These are phyloP conservation scores for Nakazawaea molendinolei DNA, from an alignment of 805 yeast species.

Conservation along the genomic window DNA sequence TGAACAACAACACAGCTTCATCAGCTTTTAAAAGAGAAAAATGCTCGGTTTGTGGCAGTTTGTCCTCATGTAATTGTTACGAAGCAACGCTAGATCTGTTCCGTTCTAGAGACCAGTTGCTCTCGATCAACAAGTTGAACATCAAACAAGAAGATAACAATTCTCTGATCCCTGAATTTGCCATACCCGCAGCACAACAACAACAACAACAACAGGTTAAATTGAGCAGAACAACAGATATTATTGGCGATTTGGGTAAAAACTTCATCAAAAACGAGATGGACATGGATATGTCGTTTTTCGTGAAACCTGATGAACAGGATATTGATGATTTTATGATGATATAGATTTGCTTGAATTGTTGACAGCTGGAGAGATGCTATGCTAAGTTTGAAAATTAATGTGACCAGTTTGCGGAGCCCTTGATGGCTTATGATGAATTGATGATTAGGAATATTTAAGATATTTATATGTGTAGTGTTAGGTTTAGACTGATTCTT, in stretches of 20 bases:
- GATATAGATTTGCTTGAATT: slow-evolving; percentile 5
- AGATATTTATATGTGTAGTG: too few species aligned
- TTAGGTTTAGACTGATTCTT: too few species aligned
- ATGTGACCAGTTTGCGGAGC: too few species aligned
- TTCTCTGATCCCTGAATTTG: not conserved
- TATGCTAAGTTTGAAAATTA: too few species aligned
- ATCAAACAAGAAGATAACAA: not conserved
- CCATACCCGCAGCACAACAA: not conserved
- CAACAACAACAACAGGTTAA: not conserved
- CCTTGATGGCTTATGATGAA: too few species aligned
- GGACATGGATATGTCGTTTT: slow-evolving; percentile 12
- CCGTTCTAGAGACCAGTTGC: not conserved
- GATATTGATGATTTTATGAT: slow-evolving; percentile 11
- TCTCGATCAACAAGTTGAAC: not conserved
- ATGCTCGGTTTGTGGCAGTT: slow-evolving; percentile 6
- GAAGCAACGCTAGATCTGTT: slow-evolving; percentile 4
- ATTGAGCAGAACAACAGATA: slow-evolving; percentile 9
- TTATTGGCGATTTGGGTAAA: slow-evolving; percentile 8
- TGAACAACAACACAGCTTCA: not conserved
- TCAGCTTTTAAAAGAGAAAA: not conserved
- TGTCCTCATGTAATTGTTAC: slow-evolving; percentile 7
- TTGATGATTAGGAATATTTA: too few species aligned
- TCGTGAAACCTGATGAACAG: slow-evolving; percentile 7
- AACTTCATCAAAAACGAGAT: slow-evolving; percentile 11
- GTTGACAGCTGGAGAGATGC: too few species aligned